Conservation (phyloP, 768 basidiomycete genomes). For the Hygrocybe punicea region DNA sequence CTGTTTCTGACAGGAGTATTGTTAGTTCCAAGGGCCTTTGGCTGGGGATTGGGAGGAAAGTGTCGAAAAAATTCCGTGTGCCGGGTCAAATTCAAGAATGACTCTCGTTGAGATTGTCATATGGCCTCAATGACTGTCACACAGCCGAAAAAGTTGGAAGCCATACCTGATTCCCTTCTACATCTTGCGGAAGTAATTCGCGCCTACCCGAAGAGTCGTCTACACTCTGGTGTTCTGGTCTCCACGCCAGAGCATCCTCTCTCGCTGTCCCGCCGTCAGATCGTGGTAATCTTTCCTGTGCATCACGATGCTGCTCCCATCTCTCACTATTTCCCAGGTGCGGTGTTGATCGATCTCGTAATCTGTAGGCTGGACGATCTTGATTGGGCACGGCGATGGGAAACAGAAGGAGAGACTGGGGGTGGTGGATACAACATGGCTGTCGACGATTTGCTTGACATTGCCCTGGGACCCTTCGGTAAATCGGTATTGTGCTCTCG, state of each 20-base stretch:
- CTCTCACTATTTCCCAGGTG: not conserved
- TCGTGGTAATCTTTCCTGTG: not conserved
- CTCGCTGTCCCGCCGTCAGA: not conserved
- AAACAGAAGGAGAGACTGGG: not conserved
- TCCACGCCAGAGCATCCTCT: conserved; percentile 1
- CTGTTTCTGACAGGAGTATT: conserved; percentile 38
- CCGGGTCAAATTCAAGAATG: not conserved
- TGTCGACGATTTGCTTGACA: conserved; percentile 17
- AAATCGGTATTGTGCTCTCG: conserved; percentile 14
- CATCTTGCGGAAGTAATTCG: not conserved
- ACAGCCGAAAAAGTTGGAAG: not conserved
- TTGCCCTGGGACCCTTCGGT: conserved; percentile 30
- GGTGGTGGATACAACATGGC: conserved; percentile 6
- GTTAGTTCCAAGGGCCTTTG: conserved; percentile 34
- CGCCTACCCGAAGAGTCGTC: conserved; percentile 3
- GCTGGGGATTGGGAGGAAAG: conserved; percentile 2
- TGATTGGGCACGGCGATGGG: not conserved
- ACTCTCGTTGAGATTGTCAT: not conserved
- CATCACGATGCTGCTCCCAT: conserved; percentile 1
- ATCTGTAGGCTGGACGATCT: not conserved
- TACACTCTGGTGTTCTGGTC: not conserved
- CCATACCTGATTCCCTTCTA: conserved; percentile 6
- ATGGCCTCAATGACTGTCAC: not conserved
- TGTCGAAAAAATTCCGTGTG: conserved; percentile 23
- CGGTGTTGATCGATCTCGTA: conserved; percentile 11